Percentiles rank a stretch among this genome's conserved stretches.
These are phyloP conservation scores for Protomyces arabidopsidicola DNA, from an alignment of 1,139 yeast species.

Conservation along the genomic window DNA sequence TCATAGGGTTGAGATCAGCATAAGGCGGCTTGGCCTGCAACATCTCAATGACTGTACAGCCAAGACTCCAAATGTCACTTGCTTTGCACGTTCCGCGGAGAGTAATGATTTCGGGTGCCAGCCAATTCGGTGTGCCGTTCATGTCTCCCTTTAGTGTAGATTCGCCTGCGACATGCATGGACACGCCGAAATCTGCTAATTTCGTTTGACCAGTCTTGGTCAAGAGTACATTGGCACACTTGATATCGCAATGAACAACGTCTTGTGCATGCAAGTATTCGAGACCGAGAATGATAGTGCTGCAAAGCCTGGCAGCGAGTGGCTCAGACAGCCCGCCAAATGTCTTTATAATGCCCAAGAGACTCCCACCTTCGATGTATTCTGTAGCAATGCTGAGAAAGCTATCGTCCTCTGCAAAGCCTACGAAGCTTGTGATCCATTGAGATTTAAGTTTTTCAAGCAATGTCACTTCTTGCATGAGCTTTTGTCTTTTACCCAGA, in stretches of 20 bases:
- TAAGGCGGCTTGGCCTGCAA: constrained; percentile 86
- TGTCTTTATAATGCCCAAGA: constrained; percentile 60
- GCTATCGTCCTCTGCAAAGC: constrained; percentile 66
- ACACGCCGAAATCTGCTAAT: constrained; percentile 76
- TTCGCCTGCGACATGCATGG: constrained; percentile 45
- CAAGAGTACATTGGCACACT: constrained; percentile 69
- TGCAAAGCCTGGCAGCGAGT: constrained; percentile 55
- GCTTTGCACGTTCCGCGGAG: constrained; percentile 84
- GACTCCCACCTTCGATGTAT: constrained; percentile 67
- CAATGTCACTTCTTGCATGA: constrained; percentile 10
- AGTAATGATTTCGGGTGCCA: constrained; percentile 77
- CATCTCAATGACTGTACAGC: constrained; percentile 85
- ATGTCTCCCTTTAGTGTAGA: constrained; percentile 34
- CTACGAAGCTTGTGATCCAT: constrained; percentile 84
- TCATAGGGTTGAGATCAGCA: constrained; percentile 73
- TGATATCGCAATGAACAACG: constrained; percentile 71
- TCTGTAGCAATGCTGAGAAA: constrained; percentile 74
- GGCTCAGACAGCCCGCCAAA: constrained; percentile 54
- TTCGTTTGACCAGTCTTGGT: constrained; percentile 58
- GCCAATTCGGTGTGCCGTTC: constrained; percentile 77
- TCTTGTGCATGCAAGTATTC: constrained; percentile 64
- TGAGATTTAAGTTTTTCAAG: constrained; percentile 48
- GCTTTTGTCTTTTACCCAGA: not conserved
- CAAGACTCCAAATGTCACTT: constrained; percentile 63
- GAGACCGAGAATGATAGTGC: constrained; percentile 71